A percentile compares a stretch with the other conserved stretches of the same genome.
Evolutionary conservation across 2,329 filamentous ascomycete species (phyloP).

Genomic region (Phyllosticta citribraziliensis): DNA sequence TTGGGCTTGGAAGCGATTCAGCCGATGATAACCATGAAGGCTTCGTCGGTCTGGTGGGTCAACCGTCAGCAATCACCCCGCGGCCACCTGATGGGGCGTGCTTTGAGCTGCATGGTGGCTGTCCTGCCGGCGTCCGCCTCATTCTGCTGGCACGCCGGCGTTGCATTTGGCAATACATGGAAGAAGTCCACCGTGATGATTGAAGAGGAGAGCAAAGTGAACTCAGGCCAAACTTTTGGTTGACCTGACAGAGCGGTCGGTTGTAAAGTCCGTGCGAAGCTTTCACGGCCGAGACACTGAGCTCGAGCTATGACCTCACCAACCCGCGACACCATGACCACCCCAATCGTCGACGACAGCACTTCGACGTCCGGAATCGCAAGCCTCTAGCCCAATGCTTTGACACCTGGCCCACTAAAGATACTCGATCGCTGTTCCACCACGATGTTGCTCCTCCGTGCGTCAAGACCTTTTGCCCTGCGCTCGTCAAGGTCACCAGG

Average conservation of each 20-base stretch:
- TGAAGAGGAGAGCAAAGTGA: background rate
- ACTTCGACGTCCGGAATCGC: background rate
- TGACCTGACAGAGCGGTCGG: background rate
- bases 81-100: background rate
- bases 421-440: background rate
- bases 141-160: background rate
- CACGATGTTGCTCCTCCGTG: conserved; percentile 5
- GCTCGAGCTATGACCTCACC: background rate
- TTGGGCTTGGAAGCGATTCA: background rate
- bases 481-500: background rate
- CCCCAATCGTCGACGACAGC: background rate
- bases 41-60: background rate
- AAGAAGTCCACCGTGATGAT: background rate
- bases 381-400: background rate
- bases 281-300: background rate
- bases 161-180: background rate
- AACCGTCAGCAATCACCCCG: background rate
- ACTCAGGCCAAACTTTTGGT: background rate
- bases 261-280: background rate
- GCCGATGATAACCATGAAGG: background rate
- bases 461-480: background rate
- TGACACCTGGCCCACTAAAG: background rate
- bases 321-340: background rate
- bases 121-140: background rate
- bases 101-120: background rate